Percentiles rank a stretch among this genome's conserved stretches.
phyloP scores from a whole-genome alignment of 2,329 filamentous ascomycete genomes.

The Aspergillus jensenii region DNA sequence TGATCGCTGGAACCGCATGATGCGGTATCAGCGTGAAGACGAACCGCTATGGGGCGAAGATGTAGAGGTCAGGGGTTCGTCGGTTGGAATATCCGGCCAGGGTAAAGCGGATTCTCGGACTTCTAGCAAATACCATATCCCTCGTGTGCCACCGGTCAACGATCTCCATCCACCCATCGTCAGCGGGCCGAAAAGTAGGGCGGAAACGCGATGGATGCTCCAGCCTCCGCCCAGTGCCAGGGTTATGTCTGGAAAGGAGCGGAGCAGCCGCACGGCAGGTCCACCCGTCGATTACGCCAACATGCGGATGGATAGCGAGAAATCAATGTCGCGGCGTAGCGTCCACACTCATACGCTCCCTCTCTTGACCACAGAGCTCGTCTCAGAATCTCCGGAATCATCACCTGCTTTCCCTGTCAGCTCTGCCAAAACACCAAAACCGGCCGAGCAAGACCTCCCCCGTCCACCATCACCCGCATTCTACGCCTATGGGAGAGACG shows the following conservation, averaged over 20 bases:
- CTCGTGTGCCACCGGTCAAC: conserved; percentile 72
- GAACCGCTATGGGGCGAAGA: conserved; percentile 80
- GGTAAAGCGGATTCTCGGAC: conserved; percentile 35
- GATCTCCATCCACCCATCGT: conserved; percentile 84
- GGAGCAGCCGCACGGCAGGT: conserved; percentile 24
- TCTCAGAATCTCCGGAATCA: background rate
- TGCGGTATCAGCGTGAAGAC: conserved; percentile 79
- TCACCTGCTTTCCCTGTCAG: background rate
- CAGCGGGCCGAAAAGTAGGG: conserved; percentile 66
- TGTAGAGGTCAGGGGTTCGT: conserved; percentile 52
- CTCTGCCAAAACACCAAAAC: conserved; percentile 6
- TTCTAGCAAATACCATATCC: conserved; percentile 59
- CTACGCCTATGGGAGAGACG: conserved; percentile 20
- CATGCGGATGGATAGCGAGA: conserved; percentile 14
- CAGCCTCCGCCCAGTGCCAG: conserved; percentile 87
- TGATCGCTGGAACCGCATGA: conserved; percentile 72
- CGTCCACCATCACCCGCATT: conserved; percentile 20
- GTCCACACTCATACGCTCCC: conserved; percentile 13
- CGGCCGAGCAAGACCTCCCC: conserved; percentile 4
- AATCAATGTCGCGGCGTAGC: conserved; percentile 1
- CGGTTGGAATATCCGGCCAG: conserved; percentile 50
- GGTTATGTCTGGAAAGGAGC: conserved; percentile 83
- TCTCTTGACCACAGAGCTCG: conserved; percentile 11
- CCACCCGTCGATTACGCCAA: conserved; percentile 19
- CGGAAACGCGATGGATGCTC: conserved; percentile 85